Evolutionary conservation across 495 filamentous ascomycete species (phyloP).

Genomic region (Aspergillus ostianus): DNA sequence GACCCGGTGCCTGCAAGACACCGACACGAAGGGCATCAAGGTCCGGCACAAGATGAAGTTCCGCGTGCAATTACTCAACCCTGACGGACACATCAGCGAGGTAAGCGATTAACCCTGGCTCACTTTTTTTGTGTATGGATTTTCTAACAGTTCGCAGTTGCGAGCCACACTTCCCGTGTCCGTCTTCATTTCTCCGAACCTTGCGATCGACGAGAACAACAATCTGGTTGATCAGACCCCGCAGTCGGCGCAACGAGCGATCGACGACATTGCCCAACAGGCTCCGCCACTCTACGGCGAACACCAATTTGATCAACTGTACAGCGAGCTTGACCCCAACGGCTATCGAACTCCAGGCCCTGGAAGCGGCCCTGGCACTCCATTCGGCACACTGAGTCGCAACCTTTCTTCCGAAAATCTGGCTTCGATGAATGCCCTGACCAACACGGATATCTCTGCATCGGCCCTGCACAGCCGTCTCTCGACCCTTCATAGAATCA

Average conservation of each 20-base stretch:
- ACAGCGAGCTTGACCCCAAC: constrained; percentile 74
- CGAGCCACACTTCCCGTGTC: constrained; percentile 82
- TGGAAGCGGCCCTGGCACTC: constrained; percentile 72
- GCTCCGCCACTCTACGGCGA: constrained; percentile 87
- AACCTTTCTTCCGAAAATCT: constrained; percentile 79
- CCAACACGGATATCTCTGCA: constrained; percentile 49
- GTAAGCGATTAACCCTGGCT: constrained; percentile 35
- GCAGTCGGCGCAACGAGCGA: constrained; percentile 31
- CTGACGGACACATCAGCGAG: constrained; percentile 90
- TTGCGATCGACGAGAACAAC: constrained; percentile 79
- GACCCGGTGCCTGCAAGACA: constrained; percentile 78
- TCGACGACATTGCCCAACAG: constrained; percentile 45
- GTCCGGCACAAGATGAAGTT: constrained; percentile 84
- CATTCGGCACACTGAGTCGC: constrained; percentile 71
- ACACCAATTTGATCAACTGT: constrained; percentile 84
- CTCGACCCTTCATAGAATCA: constrained; percentile 50
- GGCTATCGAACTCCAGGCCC: constrained; percentile 73
- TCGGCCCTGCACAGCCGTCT: constrained; percentile 64
- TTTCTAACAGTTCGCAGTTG: constrained; percentile 47
- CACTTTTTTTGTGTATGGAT: background rate
- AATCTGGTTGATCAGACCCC: constrained; percentile 59
- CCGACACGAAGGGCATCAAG: constrained; percentile 78
- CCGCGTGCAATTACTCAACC: constrained; percentile 84
- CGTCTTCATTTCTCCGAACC: constrained; percentile 90
- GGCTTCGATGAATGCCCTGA: constrained; percentile 56